Base-by-base conservation (phyloP, 495 filamentous ascomycete species). In the Sabuloglossum arenarium region DNA sequence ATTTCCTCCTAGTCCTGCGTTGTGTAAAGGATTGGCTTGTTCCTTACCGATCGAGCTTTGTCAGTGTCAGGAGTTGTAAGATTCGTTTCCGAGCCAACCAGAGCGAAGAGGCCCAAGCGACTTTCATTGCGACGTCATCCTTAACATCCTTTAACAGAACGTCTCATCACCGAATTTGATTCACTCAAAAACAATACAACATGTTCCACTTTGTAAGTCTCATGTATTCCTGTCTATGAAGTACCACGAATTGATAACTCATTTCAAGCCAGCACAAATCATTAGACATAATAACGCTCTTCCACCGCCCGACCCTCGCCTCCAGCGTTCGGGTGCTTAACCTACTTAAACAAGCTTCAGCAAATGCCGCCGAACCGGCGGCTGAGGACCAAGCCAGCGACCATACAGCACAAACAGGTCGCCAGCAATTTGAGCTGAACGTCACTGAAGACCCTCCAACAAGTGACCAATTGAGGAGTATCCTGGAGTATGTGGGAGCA, bases 221-320 rank as follows among this genome's bases (percentile, higher is more conserved):
- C 31, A 1, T 46, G 21, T 9, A 28, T 9, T 56, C n/a, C 32
- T 28, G 6, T 10, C 53, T 16, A 14, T 10, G 23, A 16, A n/a
- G n/a, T n/a, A 3, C 37, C 21, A 39, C 23, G 1, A 14, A 56
- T n/a, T 47, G 45, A 37, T 37, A 6, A n/a, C n/a, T n/a, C n/a
- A n/a, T n/a, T 10, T 47, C n/a, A 47, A n/a, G 0, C 11, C 60
- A 89, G 84, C 75, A 76, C 68, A 89, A 88, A 78, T 74, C 83
- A 59, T 76, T 86, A 69, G 87, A 97, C 73, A 80, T 94, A 59
- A 81, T 98, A 63, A 95, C 88, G 57, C 82, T 98, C 73, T 98
- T 97, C 77, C 90, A 96, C 77, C 79, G 81, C 61, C 77, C 90
- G 25, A 70, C 69, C 42, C 69, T 74, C 19, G 71, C 79, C 2